phyloP scores from a whole-genome alignment of 768 basidiomycete species.

The Cystofilobasidium capitatum region DNA sequence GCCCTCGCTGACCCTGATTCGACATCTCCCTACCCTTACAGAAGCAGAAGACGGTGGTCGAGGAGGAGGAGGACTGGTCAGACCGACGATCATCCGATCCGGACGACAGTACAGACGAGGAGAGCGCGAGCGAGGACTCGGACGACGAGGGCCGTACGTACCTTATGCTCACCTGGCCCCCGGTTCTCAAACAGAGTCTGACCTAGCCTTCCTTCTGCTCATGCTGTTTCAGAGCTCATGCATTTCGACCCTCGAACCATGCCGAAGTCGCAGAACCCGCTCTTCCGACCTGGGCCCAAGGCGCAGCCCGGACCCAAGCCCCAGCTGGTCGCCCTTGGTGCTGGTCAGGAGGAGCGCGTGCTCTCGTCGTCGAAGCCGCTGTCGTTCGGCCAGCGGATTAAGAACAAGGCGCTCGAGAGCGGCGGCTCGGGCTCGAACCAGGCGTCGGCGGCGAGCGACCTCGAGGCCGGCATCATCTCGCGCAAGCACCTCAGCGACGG shows the following conservation, averaged over 20 bases:
- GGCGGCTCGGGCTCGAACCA: neutral
- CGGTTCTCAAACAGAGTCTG: too few relatives aligned
- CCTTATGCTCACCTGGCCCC: neutral
- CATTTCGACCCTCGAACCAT: constrained; percentile 30
- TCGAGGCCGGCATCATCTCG: constrained; percentile 17
- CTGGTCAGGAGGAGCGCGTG: constrained; percentile 8
- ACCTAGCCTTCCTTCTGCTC: neutral
- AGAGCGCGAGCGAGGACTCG: constrained; percentile 28
- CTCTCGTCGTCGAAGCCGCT: constrained; percentile 22
- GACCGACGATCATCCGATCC: constrained; percentile 45
- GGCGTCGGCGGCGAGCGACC: neutral
- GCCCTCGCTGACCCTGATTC: neutral
- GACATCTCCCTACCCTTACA: constrained; percentile 20
- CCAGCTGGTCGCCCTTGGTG: constrained; percentile 60
- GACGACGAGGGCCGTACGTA: constrained; percentile 40
- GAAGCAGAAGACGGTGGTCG: constrained; percentile 63
- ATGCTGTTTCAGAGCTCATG: constrained; percentile 29
- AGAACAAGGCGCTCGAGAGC: constrained; percentile 10
- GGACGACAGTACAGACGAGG: constrained; percentile 30
- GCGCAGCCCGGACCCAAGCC: constrained; percentile 44
- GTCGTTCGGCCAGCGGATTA: constrained; percentile 23
- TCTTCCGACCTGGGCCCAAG: constrained; percentile 44
- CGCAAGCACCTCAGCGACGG: constrained; percentile 44
- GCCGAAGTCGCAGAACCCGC: constrained; percentile 46
- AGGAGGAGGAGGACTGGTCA: constrained; percentile 81